phyloP scores from a whole-genome alignment of 2,329 filamentous ascomycete species.

The Zasmidium cellare region DNA sequence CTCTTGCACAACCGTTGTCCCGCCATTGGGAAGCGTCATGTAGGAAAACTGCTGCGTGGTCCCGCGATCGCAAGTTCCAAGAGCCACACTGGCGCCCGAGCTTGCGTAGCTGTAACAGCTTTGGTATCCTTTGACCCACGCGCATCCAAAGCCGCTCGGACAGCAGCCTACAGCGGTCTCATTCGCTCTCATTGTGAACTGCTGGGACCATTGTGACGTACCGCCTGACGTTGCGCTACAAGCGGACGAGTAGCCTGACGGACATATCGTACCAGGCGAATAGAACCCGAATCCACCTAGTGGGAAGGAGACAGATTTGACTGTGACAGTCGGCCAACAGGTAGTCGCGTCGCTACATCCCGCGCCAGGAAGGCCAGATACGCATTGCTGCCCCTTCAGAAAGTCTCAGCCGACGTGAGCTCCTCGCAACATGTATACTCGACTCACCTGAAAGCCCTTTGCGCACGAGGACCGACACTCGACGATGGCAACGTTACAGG shows the following conservation, averaged over 20 bases:
- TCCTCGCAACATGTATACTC: neutral
- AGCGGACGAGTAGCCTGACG: neutral
- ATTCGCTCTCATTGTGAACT: neutral
- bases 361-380: neutral
- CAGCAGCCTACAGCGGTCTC: neutral
- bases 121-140: neutral
- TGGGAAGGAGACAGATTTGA: neutral
- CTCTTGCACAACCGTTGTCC: neutral
- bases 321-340: neutral
- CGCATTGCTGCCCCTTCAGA: neutral
- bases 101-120: neutral
- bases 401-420: neutral
- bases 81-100: neutral
- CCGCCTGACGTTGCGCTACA: neutral
- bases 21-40: neutral
- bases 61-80: neutral
- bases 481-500: neutral
- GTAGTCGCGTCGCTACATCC: neutral
- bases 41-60: neutral
- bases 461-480: neutral
- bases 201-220: neutral
- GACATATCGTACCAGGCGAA: neutral
- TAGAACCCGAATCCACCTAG: neutral
- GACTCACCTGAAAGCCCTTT: neutral
- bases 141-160: neutral